Conservation (phyloP, 345 rosid species). For the Murraya paniculata region DNA sequence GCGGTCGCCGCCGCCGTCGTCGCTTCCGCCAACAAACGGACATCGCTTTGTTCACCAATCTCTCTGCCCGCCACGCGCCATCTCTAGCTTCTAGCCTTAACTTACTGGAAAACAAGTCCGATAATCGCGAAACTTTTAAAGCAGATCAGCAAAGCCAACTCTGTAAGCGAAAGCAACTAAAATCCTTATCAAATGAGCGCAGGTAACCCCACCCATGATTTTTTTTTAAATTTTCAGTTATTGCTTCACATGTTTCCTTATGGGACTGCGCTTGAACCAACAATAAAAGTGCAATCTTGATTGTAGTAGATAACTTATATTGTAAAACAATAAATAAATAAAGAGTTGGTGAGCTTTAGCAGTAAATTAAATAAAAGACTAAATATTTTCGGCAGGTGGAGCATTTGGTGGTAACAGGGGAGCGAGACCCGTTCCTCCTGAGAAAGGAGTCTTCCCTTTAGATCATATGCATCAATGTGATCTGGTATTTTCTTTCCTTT, state of each 20-base stretch:
- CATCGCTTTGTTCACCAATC: background rate
- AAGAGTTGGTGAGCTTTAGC: background rate
- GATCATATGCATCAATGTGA: slow-evolving; percentile 91
- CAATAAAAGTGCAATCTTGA: background rate
- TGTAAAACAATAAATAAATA: background rate
- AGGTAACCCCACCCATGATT: background rate
- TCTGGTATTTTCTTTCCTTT: slow-evolving; percentile 35
- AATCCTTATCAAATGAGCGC: slow-evolving; percentile 12
- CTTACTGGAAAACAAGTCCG: background rate
- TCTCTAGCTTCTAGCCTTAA: background rate
- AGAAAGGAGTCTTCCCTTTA: slow-evolving; percentile 89
- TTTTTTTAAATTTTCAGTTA: background rate
- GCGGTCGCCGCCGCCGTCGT: background rate
- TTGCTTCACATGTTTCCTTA: background rate
- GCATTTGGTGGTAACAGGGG: slow-evolving; percentile 98
- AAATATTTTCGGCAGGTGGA: slow-evolving; percentile 55
- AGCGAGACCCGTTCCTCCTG: slow-evolving; percentile 84
- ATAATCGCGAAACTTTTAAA: background rate
- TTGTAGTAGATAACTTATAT: background rate
- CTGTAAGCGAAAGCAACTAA: background rate
- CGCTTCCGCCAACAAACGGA: background rate
- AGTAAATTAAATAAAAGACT: background rate
- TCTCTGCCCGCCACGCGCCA: background rate
- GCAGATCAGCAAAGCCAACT: background rate
- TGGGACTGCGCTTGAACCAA: background rate